Evolutionary conservation across 192 early-diverging fungal genomes (phyloP), one percentile per base, ranked within the genome.

Genomic region (Jimgerdemannia flammicorona): DNA sequence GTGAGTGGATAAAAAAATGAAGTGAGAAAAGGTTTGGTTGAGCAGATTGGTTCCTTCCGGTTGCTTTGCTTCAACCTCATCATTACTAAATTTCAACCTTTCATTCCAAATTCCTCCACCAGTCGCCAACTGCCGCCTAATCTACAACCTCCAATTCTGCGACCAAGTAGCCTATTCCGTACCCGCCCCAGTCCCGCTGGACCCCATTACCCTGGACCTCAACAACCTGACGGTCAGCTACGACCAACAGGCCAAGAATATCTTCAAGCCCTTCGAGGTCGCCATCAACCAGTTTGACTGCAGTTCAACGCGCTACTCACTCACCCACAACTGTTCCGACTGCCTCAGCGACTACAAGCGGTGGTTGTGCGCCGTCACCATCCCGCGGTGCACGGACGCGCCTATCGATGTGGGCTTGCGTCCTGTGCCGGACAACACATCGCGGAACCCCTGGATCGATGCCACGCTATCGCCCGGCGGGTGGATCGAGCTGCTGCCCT

Each of bases 101-200:
- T 29, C n/a, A 78, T 70, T 40, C 64, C 65, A 19, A 64, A 64
- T 43, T 59, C 41, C n/a, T 43, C 40, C 8, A 49, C 39, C 72
- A 81, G 82, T 73, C 29, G 64, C 77, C 19, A 85, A 83, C 69
- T 90, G 88, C 76, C 72, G 79, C 63, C 49, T 90, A 70, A 79
- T 90, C 20, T 83, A 84, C 69, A 75, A 86, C 40, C 74, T 90
- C 18, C 40, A 64, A 42, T 87, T 88, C 65, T 90, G 88, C 74
- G 49, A 83, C 11, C 78, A 86, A 70, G 87, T 90, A 2, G 85
- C 85, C 2, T 90, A 90, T 72, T 82, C 84, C 41, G 88, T 90
- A 17, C 87, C 85, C 3, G 71, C 66, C 54, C 44, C 69, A n/a
- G 40, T 54, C 66, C 29, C 29, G 29, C 29, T 29, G 29, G 29